Conservation (phyloP, 768 basidiomycete genomes). For the Lanmaoa rubissima region DNA sequence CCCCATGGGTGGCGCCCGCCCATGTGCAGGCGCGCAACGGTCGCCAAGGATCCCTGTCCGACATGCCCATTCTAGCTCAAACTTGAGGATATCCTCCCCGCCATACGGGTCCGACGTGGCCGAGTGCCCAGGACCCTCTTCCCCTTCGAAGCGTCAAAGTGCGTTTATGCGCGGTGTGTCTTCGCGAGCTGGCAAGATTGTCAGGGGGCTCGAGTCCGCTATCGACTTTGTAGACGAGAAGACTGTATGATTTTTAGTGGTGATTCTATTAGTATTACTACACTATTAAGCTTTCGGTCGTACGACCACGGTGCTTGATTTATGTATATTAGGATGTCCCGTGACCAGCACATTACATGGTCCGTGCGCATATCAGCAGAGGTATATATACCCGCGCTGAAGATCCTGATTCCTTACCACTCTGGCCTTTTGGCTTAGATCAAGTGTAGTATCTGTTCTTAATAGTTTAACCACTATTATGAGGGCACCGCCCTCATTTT, state of each 20-base stretch:
- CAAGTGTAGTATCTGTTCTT: constrained; percentile 80
- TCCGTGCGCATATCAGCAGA: constrained; percentile 4
- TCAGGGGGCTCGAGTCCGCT: constrained; percentile 38
- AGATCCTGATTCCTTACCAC: constrained; percentile 19
- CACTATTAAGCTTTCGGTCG: too few relatives aligned
- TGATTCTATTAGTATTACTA: neutral
- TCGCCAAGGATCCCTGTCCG: constrained; percentile 11
- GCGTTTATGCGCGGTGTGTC: constrained; percentile 35
- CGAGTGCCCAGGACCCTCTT: constrained; percentile 9
- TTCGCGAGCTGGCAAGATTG: constrained; percentile 35
- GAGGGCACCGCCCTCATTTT: constrained; percentile 50
- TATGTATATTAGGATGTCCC: too few relatives aligned
- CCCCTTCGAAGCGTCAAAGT: constrained; percentile 26
- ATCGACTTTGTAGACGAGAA: constrained; percentile 41
- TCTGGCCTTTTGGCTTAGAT: constrained; percentile 68
- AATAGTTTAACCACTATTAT: constrained; percentile 59
- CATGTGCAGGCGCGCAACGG: neutral
- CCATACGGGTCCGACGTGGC: constrained; percentile 12
- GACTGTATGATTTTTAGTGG: neutral
- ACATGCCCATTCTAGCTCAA: constrained; percentile 27
- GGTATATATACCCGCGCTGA: neutral
- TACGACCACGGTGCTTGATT: too few relatives aligned
- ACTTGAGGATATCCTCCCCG: constrained; percentile 18
- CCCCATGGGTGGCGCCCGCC: neutral
- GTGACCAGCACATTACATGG: neutral